Percentiles rank a stretch among this genome's conserved stretches.
Conservation (phyloP, 2,329 filamentous ascomycete genomes). For the Ceratocystis papillata region DNA sequence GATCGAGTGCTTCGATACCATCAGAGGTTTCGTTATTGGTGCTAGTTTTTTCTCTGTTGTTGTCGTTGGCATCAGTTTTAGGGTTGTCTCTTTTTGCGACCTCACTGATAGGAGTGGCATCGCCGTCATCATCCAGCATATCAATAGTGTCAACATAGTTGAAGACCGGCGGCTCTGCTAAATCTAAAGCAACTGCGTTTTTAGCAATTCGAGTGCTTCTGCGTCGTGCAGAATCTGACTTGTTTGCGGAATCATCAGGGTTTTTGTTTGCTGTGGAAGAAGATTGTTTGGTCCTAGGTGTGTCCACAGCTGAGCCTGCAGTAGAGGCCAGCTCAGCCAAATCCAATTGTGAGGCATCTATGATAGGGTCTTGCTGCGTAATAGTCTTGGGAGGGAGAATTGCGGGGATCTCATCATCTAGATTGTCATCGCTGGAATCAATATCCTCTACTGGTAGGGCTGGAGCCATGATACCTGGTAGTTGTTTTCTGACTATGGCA, state of each 20-base stretch:
- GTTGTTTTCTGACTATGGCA: background rate
- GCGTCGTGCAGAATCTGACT: background rate
- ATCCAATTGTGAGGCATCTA: background rate
- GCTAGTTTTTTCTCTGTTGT: background rate
- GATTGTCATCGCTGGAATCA: constrained; percentile 24
- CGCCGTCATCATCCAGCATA: background rate
- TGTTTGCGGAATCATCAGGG: background rate
- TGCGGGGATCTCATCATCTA: constrained; percentile 13
- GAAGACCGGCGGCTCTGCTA: background rate
- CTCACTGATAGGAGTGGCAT: background rate
- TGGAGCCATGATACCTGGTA: background rate
- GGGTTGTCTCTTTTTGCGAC: background rate
- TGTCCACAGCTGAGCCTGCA: background rate
- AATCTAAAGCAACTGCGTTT: background rate
- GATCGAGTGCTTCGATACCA: background rate
- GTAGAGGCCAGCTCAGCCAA: background rate
- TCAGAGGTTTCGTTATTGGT: background rate
- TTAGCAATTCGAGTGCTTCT: constrained; percentile 5
- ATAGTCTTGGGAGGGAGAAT: background rate
- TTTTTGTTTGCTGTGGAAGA: constrained; percentile 3
- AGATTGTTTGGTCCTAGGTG: background rate
- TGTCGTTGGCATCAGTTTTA: background rate
- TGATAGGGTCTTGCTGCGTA: background rate
- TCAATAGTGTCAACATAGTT: background rate
- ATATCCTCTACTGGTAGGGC: constrained; percentile 22